Evolutionary conservation across 768 basidiomycete species (phyloP).

Genomic region (Boletus speciosus): DNA sequence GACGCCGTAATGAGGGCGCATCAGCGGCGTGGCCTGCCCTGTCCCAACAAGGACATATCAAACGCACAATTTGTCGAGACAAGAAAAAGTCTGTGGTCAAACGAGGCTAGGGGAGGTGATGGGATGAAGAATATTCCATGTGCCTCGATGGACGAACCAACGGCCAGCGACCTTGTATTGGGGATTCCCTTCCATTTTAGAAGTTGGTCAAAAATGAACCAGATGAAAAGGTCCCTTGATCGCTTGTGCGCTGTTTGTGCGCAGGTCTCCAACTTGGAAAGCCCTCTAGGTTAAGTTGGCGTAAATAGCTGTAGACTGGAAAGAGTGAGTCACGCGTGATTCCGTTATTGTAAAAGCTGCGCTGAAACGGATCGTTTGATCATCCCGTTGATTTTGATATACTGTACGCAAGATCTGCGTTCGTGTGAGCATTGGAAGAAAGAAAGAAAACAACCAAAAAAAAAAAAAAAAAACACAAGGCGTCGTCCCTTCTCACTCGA

Average conservation of each 20-base stretch:
- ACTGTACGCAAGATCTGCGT: slow-evolving; percentile 13
- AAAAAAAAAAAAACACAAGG: no score
- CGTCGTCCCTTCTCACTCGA: slow-evolving; percentile 1
- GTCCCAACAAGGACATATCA: slow-evolving; percentile 22
- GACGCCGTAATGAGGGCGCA: slow-evolving; percentile 32
- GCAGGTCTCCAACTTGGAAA: slow-evolving; percentile 5
- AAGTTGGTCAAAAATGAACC: slow-evolving; percentile 24
- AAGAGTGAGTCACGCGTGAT: slow-evolving; percentile 13
- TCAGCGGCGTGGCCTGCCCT: slow-evolving; percentile 29
- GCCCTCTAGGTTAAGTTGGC: slow-evolving; percentile 5
- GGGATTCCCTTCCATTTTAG: slow-evolving; percentile 32
- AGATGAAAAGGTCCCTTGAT: slow-evolving; percentile 36
- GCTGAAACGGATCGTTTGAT: slow-evolving; percentile 11
- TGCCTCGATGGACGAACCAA: slow-evolving; percentile 11
- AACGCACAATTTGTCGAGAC: slow-evolving; percentile 3
- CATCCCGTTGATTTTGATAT: slow-evolving; percentile 10
- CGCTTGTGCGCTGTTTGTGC: slow-evolving; percentile 31
- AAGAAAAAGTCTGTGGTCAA: slow-evolving; percentile 1
- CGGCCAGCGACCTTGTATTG: slow-evolving; percentile 10
- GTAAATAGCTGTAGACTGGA: not conserved
- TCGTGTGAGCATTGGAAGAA: no score
- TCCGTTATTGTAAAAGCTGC: slow-evolving; percentile 15
- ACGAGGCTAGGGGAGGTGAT: slow-evolving; percentile 4
- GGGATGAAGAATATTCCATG: slow-evolving; percentile 19
- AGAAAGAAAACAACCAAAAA: no score